These are phyloP conservation scores for Prunus persica DNA, from an alignment of 306 rosid species.

Conservation along the genomic window DNA sequence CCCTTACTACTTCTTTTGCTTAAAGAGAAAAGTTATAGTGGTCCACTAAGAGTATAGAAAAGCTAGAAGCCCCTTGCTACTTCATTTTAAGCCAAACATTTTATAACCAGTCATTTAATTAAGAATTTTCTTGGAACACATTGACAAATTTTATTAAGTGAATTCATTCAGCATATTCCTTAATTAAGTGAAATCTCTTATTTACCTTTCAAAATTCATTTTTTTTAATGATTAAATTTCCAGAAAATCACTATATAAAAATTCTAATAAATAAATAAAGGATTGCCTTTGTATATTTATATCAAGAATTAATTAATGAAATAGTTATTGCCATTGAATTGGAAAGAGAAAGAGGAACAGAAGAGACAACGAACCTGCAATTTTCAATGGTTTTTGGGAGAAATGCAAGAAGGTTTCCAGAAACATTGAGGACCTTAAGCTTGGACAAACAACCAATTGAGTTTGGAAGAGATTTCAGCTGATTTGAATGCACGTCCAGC, in stretches of 20 bases:
- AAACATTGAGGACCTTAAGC: slow-evolving; percentile 71
- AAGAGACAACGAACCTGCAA: slow-evolving; percentile 57
- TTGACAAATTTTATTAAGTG: neutral
- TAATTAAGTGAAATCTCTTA: neutral
- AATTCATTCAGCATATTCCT: neutral
- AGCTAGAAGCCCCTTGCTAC: too few relatives aligned
- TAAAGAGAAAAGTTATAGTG: neutral
- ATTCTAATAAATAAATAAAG: neutral
- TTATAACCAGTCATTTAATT: neutral
- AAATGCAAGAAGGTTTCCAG: slow-evolving; percentile 63
- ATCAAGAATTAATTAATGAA: neutral
- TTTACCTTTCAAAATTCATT: neutral
- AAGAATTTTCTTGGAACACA: neutral
- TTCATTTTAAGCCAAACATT: neutral
- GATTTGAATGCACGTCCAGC: slow-evolving; percentile 86
- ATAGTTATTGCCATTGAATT: neutral
- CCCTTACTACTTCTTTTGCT: too few relatives aligned
- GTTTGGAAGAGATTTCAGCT: slow-evolving; percentile 71
- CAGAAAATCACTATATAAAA: neutral
- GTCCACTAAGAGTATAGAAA: neutral
- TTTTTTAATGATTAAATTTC: neutral
- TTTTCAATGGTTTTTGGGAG: slow-evolving; percentile 78
- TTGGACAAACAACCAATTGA: slow-evolving; percentile 87
- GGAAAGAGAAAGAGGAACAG: neutral
- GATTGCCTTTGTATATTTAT: neutral